Percentiles rank a stretch among this genome's conserved stretches.
These are phyloP conservation scores for Mycena citricolor DNA, from an alignment of 1,284 basidiomycete species.

Conservation along the genomic window DNA sequence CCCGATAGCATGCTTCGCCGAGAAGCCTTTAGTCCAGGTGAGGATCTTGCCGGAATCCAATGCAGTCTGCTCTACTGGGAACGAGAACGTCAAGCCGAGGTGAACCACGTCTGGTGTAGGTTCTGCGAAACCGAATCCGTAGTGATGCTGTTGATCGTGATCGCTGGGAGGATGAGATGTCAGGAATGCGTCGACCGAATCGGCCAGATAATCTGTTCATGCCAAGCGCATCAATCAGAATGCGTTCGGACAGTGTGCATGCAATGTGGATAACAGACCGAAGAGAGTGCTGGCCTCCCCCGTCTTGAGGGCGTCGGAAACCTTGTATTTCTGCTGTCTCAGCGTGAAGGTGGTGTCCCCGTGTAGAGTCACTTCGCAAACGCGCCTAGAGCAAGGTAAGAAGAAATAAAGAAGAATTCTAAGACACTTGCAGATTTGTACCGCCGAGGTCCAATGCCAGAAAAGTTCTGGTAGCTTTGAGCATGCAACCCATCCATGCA, in stretches of 20 bases:
- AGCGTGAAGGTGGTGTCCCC: slow-evolving; percentile 88
- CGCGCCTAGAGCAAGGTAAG: slow-evolving; percentile 58
- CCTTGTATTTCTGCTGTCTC: slow-evolving; percentile 91
- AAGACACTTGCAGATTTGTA: slow-evolving; percentile 78
- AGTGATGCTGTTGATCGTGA: slow-evolving; percentile 30
- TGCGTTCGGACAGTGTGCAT: slow-evolving; percentile 1
- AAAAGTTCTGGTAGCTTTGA: slow-evolving; percentile 65
- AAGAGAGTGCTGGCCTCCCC: slow-evolving; percentile 84
- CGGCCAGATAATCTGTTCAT: slow-evolving; percentile 88
- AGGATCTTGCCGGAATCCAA: slow-evolving; percentile 87
- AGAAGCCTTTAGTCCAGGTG: slow-evolving; percentile 97
- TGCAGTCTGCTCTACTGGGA: slow-evolving; percentile 96
- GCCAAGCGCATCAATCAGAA: no score
- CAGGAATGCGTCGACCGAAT: slow-evolving; percentile 92
- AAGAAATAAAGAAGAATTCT: slow-evolving; percentile 4
- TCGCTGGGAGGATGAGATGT: slow-evolving; percentile 50
- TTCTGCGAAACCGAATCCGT: slow-evolving; percentile 23
- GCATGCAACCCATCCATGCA: slow-evolving; percentile 8
- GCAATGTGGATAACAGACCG: slow-evolving; percentile 54
- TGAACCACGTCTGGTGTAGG: slow-evolving; percentile 59
- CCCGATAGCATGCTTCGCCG: slow-evolving; percentile 88
- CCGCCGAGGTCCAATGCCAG: slow-evolving; percentile 93
- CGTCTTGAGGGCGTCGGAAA: slow-evolving; percentile 86
- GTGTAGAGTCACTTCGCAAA: slow-evolving; percentile 89
- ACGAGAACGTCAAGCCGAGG: slow-evolving; percentile 93